Base-by-base conservation (phyloP, 139 green algal species). In the Chlamydomonas applanata region DNA sequence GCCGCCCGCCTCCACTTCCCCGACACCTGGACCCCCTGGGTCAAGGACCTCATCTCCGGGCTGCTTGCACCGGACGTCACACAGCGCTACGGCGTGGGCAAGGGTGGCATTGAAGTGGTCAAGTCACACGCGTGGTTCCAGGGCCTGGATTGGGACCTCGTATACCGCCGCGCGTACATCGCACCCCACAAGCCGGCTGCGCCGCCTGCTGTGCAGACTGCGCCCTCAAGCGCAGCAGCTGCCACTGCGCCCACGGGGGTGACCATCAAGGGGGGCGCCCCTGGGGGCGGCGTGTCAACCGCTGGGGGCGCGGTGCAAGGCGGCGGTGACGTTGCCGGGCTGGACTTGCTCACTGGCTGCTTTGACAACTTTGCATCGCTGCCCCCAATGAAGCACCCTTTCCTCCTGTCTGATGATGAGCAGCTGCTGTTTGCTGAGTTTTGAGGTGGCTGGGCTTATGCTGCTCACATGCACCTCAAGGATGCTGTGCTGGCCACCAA, bases 321-420 rank as follows among this genome's bases (percentile, higher is more conserved):
- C n/a, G 11, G 40, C 40, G 40, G 7, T 19, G 40, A 49, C 40
- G 7, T 11, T 11, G 40, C 7, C 40, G 7, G 7, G 7, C 40
- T 49, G 40, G 40, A 49, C 40, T 7, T 7, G 7, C 40, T 49
- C 40, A 49, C 40, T 49, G 40, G 40, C 40, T 49, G 40, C 69
- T 95, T 93, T 79, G 89, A 96, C 62, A 79, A 91, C 60, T 93
- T 90, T 65, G 72, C 63, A 22, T 71, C 72, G 2, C 64, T 93
- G 66, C 46, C 56, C 11, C 84, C 86, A 3, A 81, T 91, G 69
- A 35, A 82, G 34, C 72, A 88, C 69, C 76, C 77, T 1, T 83
- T 79, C 24, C 17, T 60, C 49, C 80, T 95, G 22, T 85, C 79
- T 25, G 2, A 19, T 7, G 57, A 75, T 32, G 78, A 93, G 77